phyloP scores from a whole-genome alignment of 164 flowering plant genomes.

The Vitis rupestris region DNA sequence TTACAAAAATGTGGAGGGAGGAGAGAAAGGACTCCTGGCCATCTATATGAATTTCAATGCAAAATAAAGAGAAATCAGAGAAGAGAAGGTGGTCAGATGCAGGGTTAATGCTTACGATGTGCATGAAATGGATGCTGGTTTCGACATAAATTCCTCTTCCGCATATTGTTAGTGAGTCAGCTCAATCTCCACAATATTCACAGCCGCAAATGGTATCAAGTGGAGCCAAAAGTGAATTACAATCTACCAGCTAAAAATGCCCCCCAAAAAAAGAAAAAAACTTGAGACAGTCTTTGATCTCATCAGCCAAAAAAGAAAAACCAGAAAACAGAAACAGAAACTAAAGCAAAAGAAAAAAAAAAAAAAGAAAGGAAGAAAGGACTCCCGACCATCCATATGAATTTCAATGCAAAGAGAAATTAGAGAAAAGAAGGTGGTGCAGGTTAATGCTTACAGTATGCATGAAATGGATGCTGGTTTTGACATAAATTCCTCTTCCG shows the following conservation, averaged over 20 bases:
- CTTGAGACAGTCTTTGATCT: no score
- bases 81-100: background rate
- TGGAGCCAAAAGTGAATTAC: no score
- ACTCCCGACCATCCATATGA: no score
- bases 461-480: conserved; percentile 40
- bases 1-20: no score
- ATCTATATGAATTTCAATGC: background rate
- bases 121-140: conserved; percentile 39
- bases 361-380: no score
- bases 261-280: no score
- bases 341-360: no score
- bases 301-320: no score
- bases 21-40: no score
- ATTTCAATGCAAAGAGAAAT: background rate
- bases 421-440: no score
- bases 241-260: no score
- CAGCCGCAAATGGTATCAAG: background rate
- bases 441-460: conserved; percentile 30
- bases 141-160: conserved; percentile 24
- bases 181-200: background rate
- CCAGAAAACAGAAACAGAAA: no score
- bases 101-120: conserved; percentile 30
- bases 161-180: conserved; percentile 22
- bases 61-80: background rate
- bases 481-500: conserved; percentile 24